A percentile compares a stretch with the other conserved stretches of the same genome.
Evolutionary conservation across 768 basidiomycete genomes (phyloP).

Genomic region (Leucogyrophana mollusca): DNA sequence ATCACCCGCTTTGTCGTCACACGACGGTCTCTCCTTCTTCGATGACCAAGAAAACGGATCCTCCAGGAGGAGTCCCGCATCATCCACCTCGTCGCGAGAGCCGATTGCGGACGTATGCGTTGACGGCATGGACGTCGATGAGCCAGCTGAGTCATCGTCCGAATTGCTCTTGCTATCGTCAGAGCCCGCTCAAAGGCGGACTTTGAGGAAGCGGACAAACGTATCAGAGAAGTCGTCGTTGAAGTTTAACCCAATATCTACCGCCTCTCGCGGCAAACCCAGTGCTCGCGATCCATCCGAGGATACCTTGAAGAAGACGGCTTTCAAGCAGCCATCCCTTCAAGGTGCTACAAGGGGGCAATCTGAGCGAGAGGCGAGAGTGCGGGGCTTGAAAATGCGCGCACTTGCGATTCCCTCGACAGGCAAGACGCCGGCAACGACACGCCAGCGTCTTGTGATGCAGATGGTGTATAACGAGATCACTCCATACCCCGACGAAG

Average conservation of each 20-base stretch:
- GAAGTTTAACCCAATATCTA: slow-evolving; percentile 18
- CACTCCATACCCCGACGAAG: slow-evolving; percentile 62
- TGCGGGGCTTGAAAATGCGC: slow-evolving; percentile 29
- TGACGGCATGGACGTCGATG: slow-evolving; percentile 27
- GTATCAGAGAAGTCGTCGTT: slow-evolving; percentile 24
- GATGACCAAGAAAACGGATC: slow-evolving; percentile 27
- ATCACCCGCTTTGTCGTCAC: slow-evolving; percentile 31
- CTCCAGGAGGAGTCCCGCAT: slow-evolving; percentile 27
- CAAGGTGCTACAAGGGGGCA: slow-evolving; percentile 18
- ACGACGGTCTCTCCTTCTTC: slow-evolving; percentile 29
- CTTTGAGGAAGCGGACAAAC: slow-evolving; percentile 22
- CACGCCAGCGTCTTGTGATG: slow-evolving; percentile 54
- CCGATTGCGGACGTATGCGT: slow-evolving; percentile 22
- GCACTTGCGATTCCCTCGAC: slow-evolving; percentile 32
- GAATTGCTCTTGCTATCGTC: slow-evolving; percentile 22
- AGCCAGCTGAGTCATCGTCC: slow-evolving; percentile 18
- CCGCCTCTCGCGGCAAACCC: slow-evolving; percentile 24
- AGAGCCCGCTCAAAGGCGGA: slow-evolving; percentile 21
- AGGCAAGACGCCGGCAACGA: slow-evolving; percentile 49
- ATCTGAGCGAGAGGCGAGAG: slow-evolving; percentile 29
- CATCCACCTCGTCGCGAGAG: slow-evolving; percentile 31
- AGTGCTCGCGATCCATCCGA: slow-evolving; percentile 21
- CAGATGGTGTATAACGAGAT: slow-evolving; percentile 66
- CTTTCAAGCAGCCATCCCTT: slow-evolving; percentile 19
- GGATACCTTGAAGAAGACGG: slow-evolving; percentile 25